phyloP scores from a whole-genome alignment of 345 rosid species.

The Pugionium dolabratum region DNA sequence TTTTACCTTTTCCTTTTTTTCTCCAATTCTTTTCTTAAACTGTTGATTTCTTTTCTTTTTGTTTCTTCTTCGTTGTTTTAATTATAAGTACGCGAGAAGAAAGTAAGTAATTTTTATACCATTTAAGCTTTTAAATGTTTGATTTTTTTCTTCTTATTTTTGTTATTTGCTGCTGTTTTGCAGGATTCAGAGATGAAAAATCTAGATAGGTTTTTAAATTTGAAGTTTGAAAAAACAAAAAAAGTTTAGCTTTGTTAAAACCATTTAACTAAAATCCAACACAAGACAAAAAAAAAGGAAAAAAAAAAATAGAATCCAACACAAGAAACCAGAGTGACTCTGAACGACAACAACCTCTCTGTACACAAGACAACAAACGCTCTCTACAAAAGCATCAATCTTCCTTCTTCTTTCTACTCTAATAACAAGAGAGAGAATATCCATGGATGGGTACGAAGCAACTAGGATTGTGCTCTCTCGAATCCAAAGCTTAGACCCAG shows the following conservation, averaged over 20 bases:
- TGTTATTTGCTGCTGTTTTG: slow-evolving; percentile 36
- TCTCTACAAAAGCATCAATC: slow-evolving; percentile 43
- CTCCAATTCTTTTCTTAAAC: slow-evolving; percentile 38
- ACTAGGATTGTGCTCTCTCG: slow-evolving; percentile 81
- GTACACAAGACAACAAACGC: slow-evolving; percentile 44
- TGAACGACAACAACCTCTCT: slow-evolving; percentile 43
- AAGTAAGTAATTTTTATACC: slow-evolving; percentile 35
- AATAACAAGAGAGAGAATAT: slow-evolving; percentile 10
- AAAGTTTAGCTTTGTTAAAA: neutral
- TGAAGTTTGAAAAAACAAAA: slow-evolving; percentile 16
- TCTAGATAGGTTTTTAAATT: slow-evolving; percentile 7
- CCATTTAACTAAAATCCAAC: slow-evolving; percentile 34
- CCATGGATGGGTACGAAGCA: slow-evolving; percentile 94
- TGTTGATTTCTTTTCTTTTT: slow-evolving; percentile 5
- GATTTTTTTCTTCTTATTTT: slow-evolving; percentile 17
- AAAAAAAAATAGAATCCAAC: slow-evolving; percentile 32
- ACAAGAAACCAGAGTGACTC: slow-evolving; percentile 30
- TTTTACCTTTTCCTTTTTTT: slow-evolving; percentile 29
- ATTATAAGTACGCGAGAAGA: slow-evolving; percentile 48
- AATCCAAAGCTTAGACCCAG: slow-evolving; percentile 77
- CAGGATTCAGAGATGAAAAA: slow-evolving; percentile 50
- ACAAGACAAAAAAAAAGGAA: neutral
- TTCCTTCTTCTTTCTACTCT: slow-evolving; percentile 27
- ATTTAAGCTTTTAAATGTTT: slow-evolving; percentile 18
- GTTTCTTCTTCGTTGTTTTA: slow-evolving; percentile 36